Conservation (phyloP, 305 asterid species). For the Fraxinus velutina region DNA sequence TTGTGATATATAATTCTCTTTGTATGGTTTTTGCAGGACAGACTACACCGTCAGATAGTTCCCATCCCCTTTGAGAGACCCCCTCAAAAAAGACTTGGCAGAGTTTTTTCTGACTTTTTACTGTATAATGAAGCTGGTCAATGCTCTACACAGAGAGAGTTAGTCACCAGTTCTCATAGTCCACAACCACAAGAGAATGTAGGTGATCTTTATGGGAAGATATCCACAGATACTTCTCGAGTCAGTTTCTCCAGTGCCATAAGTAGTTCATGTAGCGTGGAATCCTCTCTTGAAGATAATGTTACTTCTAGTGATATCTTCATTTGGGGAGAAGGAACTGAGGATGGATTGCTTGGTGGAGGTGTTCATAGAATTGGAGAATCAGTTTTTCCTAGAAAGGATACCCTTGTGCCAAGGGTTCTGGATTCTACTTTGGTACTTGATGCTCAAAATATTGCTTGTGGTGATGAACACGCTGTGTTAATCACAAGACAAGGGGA, state of each 20-base stretch:
- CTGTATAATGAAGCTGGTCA: slow-evolving; percentile 32
- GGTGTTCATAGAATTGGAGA: slow-evolving; percentile 31
- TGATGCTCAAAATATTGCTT: slow-evolving; percentile 49
- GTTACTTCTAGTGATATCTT: slow-evolving; percentile 45
- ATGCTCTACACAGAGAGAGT: slow-evolving; percentile 40
- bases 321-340: slow-evolving; percentile 68
- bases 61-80: slow-evolving; percentile 35
- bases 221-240: slow-evolving; percentile 42
- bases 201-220: slow-evolving; percentile 27
- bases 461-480: slow-evolving; percentile 60
- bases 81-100: slow-evolving; percentile 48
- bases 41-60: slow-evolving; percentile 16
- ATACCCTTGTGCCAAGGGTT: slow-evolving; percentile 51
- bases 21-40: slow-evolving; percentile 23
- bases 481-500: slow-evolving; percentile 60
- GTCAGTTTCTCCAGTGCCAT: slow-evolving; percentile 51
- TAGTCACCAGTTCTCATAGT: slow-evolving; percentile 29
- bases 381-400: slow-evolving; percentile 30
- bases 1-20: slow-evolving; percentile 14
- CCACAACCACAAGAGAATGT: slow-evolving; percentile 36
- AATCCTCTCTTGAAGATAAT: slow-evolving; percentile 46
- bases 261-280: slow-evolving; percentile 48
- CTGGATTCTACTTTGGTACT: slow-evolving; percentile 51
- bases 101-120: slow-evolving; percentile 53
- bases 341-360: slow-evolving; percentile 51